Evolutionary conservation across 2,329 filamentous ascomycete genomes (phyloP), one percentile per base, ranked within the genome.

Genomic region (Salinomyces thailandicus): DNA sequence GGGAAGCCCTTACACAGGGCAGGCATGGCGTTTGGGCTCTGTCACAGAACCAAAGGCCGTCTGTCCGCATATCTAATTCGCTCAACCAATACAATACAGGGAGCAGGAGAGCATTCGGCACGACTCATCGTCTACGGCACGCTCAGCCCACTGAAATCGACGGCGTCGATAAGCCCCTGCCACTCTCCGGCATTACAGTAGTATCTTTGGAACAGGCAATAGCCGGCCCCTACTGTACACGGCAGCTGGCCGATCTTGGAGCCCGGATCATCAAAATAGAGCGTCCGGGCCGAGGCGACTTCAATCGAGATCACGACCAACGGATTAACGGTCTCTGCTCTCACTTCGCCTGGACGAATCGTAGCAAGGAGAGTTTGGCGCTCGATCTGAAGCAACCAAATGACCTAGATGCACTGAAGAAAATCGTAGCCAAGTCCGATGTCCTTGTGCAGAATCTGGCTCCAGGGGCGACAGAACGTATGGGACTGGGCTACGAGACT

Each of bases 361-460:
- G 91, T 34, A 95, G 95, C 63, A 98, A 98, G 59, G 93, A 89
- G 58, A 94, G 85, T 0, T 62, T 96, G 1, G 89, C 77, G 0
- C 68, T 96, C 2, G 94, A 87, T 1, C 96, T 96, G 54, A 83
- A 89, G 50, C 77, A 93, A 50, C 72, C 78, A 15, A 72, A 78
- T 2, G 91, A 91, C 12, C 79, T 93, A 17, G 75, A 82, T 8
- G 85, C 95, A 35, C 69, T 98, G 5, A 87, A 94, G 61, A 77
- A 78, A 48, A 73, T 98, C 0, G 81, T 77, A 1, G 76, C 77
- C 36, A 78, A 83, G 55, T 89, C 83, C 52, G 89, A 96, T 57
- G 81, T 98, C 5, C 68, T 98, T 1, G 89, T 96, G 0, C 91
- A 98, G 59, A 98, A 96, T 55, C 95, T 95, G 55, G 76, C 96